Percentiles rank a stretch among this genome's conserved stretches.
Evolutionary conservation across 208 protist genomes (phyloP).

Genomic region (Zelonia costaricensis): DNA sequence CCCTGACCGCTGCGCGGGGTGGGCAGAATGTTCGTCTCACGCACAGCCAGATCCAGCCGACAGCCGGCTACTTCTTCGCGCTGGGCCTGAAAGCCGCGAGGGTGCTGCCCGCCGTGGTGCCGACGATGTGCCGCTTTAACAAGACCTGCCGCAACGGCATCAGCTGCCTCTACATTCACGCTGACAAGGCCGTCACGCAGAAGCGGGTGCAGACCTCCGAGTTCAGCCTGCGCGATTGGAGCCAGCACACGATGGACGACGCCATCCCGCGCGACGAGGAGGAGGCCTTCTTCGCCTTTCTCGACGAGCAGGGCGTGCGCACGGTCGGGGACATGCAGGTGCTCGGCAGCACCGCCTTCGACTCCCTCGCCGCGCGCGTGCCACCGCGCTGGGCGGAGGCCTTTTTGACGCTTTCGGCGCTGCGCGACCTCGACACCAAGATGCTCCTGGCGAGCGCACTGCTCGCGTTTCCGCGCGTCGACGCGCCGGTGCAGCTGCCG

Average conservation of each 20-base stretch:
- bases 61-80: conserved; percentile 78
- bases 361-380: conserved; percentile 49
- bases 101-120: conserved; percentile 64
- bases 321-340: conserved; percentile 85
- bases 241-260: conserved; percentile 14
- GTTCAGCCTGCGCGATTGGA: conserved; percentile 23
- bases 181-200: conserved; percentile 32
- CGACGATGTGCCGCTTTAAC: conserved; percentile 79
- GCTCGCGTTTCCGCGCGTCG: conserved; percentile 66
- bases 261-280: conserved; percentile 18
- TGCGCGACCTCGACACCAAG: conserved; percentile 70
- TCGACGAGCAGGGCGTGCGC: conserved; percentile 50
- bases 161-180: conserved; percentile 82
- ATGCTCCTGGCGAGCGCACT: conserved; percentile 45
- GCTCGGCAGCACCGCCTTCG: conserved; percentile 69
- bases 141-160: conserved; percentile 57
- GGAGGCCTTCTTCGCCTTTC: conserved; percentile 48
- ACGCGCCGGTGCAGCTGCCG: conserved; percentile 30
- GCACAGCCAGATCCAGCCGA: conserved; percentile 48
- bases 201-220: conserved; percentile 29
- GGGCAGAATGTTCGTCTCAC: conserved; percentile 39
- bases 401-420: conserved; percentile 52
- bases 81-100: conserved; percentile 57
- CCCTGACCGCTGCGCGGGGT: conserved; percentile 27
- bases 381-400: conserved; percentile 41